Conservation (phyloP, 2,329 filamentous ascomycete genomes). For the Phyllosticta paracitricarpa region DNA sequence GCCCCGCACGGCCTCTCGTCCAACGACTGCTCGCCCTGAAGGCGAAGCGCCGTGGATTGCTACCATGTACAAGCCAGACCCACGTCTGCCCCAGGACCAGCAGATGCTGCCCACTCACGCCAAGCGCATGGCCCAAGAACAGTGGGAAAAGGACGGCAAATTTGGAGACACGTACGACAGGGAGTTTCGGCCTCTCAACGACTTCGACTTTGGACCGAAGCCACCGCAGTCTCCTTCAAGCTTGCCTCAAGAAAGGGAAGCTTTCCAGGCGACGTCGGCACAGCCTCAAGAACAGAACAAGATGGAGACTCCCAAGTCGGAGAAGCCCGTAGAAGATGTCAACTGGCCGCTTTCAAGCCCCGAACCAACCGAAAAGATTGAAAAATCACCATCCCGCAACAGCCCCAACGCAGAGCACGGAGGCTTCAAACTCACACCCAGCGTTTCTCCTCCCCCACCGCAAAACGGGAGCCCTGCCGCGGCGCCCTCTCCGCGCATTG, state of each 20-base stretch:
- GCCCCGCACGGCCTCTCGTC: constrained; percentile 48
- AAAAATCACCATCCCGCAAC: neutral
- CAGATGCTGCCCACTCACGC: constrained; percentile 93
- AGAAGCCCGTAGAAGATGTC: constrained; percentile 2
- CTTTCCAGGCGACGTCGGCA: constrained; percentile 17
- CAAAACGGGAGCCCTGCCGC: constrained; percentile 17
- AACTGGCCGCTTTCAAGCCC: neutral
- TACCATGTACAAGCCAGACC: constrained; percentile 91
- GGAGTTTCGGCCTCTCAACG: constrained; percentile 72
- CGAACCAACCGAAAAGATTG: neutral
- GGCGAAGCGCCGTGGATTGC: constrained; percentile 94
- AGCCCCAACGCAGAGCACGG: constrained; percentile 28
- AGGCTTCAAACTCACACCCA: constrained; percentile 39
- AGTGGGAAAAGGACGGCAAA: constrained; percentile 87
- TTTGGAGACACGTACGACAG: constrained; percentile 78
- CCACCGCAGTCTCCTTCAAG: neutral
- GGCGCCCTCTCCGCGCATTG: constrained; percentile 22
- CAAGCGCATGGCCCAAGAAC: constrained; percentile 80
- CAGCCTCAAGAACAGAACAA: neutral
- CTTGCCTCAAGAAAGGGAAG: constrained; percentile 15
- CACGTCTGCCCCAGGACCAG: constrained; percentile 84
- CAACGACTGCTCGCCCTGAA: constrained; percentile 63
- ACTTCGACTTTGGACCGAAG: constrained; percentile 37
- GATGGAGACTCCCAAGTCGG: neutral
- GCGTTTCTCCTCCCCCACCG: constrained; percentile 21